These are phyloP conservation scores for Madurella fahalii DNA, from an alignment of 2,329 filamentous ascomycete species.

Conservation along the genomic window DNA sequence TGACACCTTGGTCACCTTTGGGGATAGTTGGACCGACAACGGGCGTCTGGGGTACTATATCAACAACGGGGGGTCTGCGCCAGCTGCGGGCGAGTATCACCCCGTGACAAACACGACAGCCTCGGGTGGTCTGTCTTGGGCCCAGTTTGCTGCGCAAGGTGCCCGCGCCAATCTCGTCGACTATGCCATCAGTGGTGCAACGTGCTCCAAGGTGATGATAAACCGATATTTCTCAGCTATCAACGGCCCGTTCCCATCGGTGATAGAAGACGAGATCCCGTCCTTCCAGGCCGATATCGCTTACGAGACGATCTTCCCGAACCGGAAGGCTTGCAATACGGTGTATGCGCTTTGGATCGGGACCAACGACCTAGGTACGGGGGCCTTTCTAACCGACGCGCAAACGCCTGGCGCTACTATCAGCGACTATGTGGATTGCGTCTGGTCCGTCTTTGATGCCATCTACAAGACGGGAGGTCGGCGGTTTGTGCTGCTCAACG, in stretches of 20 bases:
- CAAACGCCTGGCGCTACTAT: constrained; percentile 58
- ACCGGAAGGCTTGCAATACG: constrained; percentile 52
- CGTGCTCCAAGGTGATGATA: constrained; percentile 66
- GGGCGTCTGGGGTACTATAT: constrained; percentile 61
- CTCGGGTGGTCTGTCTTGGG: constrained; percentile 65
- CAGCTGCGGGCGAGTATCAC: constrained; percentile 55
- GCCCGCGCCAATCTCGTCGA: constrained; percentile 56
- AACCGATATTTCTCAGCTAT: constrained; percentile 50
- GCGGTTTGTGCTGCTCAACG: constrained; percentile 69
- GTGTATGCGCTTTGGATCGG: constrained; percentile 78
- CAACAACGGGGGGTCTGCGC: constrained; percentile 52
- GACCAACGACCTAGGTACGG: constrained; percentile 69
- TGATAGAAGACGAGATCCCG: constrained; percentile 58
- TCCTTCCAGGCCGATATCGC: constrained; percentile 50
- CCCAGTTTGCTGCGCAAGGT: constrained; percentile 59
- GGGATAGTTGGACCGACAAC: constrained; percentile 75
- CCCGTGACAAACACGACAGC: constrained; percentile 49
- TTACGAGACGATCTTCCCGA: constrained; percentile 40
- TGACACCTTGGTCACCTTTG: constrained; percentile 64
- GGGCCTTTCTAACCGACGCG: constrained; percentile 62
- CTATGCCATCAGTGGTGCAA: constrained; percentile 70
- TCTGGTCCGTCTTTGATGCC: constrained; percentile 58
- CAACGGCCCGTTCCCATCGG: constrained; percentile 55
- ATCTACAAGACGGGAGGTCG: constrained; percentile 64
- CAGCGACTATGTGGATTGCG: constrained; percentile 62